phyloP scores from a whole-genome alignment of 139 green algal species.

The Zygnema circumcarinatum region DNA sequence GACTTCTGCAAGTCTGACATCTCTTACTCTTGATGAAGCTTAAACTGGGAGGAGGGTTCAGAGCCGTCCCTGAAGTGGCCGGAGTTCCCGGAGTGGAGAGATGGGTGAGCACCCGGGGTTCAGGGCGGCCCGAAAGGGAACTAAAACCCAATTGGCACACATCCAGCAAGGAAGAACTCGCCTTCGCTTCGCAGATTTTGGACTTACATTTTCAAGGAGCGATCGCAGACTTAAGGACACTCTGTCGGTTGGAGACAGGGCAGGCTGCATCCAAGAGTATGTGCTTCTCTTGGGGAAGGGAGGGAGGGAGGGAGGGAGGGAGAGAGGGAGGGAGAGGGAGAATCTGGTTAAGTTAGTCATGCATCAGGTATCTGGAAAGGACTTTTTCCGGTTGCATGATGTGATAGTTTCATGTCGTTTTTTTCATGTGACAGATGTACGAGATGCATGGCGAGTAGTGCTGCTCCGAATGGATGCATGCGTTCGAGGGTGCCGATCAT shows the following conservation, averaged over 20 bases:
- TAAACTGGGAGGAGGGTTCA: no score
- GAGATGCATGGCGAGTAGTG: slow-evolving; percentile 13
- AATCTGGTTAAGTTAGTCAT: no score
- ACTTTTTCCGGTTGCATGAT: no score
- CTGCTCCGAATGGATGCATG: slow-evolving; percentile 23
- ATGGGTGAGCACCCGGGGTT: slow-evolving; percentile 22
- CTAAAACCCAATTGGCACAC: slow-evolving; percentile 27
- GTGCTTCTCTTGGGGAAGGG: no score
- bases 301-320: no score
- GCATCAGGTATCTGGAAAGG: not conserved
- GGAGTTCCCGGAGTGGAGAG: slow-evolving; percentile 6
- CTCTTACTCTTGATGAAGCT: no score
- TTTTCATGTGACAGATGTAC: no score
- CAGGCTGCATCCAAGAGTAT: no score
- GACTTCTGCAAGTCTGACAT: no score
- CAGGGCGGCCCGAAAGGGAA: not conserved
- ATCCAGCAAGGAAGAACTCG: slow-evolving; percentile 18
- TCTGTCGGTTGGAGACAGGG: slow-evolving; percentile 18
- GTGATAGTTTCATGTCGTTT: no score
- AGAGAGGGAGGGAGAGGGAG: no score
- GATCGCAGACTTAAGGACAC: slow-evolving; percentile 5
- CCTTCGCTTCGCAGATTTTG: slow-evolving; percentile 29
- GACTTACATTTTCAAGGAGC: slow-evolving; percentile 16
- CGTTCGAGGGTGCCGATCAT: not conserved
- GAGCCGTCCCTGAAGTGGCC: no score